Conservation (phyloP, 345 rosid genomes). For the Orychophragmus violaceus region DNA sequence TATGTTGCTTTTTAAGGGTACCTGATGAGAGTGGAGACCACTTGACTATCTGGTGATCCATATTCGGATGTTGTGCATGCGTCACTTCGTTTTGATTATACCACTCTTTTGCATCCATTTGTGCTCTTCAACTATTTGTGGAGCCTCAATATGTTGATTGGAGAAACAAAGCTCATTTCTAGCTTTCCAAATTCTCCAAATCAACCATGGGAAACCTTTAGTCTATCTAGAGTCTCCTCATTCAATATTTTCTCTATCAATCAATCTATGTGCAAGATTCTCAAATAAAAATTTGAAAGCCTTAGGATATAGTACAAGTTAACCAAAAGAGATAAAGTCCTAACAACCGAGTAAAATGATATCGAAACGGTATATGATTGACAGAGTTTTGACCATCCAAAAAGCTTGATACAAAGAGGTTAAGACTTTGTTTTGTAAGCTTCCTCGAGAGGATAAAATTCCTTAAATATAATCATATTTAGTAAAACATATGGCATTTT, state of each 20-base stretch:
- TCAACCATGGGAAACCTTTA: not conserved
- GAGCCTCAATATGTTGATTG: not conserved
- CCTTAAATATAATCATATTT: no score
- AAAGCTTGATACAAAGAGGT: no score
- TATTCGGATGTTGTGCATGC: no score
- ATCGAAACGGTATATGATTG: not conserved
- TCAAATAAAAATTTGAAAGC: not conserved
- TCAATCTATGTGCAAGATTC: not conserved
- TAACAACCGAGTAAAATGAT: not conserved
- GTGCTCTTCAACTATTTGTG: not conserved
- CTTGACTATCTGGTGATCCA: no score
- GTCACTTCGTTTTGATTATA: no score
- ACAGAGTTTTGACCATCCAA: no score
- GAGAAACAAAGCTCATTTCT: not conserved
- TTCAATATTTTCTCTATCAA: not conserved
- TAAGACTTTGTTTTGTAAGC: no score
- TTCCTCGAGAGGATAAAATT: no score
- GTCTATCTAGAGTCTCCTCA: not conserved
- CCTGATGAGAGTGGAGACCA: no score
- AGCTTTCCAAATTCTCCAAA: not conserved
- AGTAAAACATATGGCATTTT: no score
- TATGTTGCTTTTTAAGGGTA: no score
- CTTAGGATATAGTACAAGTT: not conserved
- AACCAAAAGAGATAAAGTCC: not conserved
- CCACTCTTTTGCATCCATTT: not conserved